phyloP scores from a whole-genome alignment of 257 asterid species.

The Solanum paucissectum region DNA sequence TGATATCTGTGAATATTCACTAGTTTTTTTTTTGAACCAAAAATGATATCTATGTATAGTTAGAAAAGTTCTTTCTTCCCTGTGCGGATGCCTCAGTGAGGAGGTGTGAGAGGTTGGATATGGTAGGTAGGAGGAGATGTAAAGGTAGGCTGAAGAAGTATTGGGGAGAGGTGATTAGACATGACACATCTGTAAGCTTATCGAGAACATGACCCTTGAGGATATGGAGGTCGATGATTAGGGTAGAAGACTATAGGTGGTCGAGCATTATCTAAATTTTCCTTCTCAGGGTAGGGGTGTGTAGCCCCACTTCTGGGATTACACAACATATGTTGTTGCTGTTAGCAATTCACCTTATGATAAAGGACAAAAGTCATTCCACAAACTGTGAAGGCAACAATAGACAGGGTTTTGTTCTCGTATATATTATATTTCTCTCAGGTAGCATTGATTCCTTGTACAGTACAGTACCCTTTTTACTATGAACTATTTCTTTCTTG shows the following conservation, averaged over 20 bases:
- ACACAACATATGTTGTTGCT: not conserved
- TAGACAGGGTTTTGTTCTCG: not conserved
- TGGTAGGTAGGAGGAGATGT: not conserved
- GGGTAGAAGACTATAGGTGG: not conserved
- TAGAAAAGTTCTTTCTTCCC: not conserved
- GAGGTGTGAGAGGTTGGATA: not conserved
- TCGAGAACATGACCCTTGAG: not conserved
- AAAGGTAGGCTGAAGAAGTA: not conserved
- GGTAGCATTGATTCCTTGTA: not conserved
- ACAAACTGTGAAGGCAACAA: not conserved
- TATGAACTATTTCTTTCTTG: not conserved
- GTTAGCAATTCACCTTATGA: not conserved
- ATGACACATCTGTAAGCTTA: not conserved
- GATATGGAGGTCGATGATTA: not conserved
- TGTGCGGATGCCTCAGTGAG: not conserved
- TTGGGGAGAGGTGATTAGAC: not conserved
- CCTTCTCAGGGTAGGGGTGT: not conserved
- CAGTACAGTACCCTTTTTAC: not conserved
- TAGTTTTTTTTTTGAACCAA: not conserved
- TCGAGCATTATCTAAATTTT: too few relatives aligned
- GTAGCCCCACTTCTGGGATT: not conserved
- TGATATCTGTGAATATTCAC: not conserved
- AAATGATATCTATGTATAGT: not conserved
- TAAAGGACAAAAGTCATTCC: not conserved
- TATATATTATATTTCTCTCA: not conserved